Base-by-base conservation (phyloP, 345 rosid species). In the Eucalyptus erythrocorys region DNA sequence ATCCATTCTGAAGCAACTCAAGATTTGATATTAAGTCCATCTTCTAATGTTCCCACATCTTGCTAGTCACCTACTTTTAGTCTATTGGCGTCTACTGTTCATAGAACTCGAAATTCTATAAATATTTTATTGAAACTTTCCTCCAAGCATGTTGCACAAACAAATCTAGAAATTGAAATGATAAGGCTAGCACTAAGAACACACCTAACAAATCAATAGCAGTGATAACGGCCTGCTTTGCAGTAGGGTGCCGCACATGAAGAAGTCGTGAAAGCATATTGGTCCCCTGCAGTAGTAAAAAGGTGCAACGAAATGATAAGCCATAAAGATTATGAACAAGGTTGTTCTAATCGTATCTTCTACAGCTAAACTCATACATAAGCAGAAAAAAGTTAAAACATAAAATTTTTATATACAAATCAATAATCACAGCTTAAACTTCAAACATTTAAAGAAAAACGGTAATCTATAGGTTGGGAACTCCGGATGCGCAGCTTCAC, bases 221-320 rank as follows among this genome's bases (percentile, higher is more conserved):
- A 89, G 98, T 96, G 87, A 97, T 97, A 88, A 97, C 99, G 87
- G 99, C 99, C 92, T 96, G 98, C 92, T 96, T 97, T 91, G 99
- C 98, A 87, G 97, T 94, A 88, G 95, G 98, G 86, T 95, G 94
- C 59, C 96, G 95, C 88, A 97, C 99, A 92, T 97, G 97, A 93
- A 97, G 99, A 94, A 97, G 99, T 89, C 97, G 92, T 80, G 99
- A 96, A 91, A 96, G 98, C 99, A 97, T 96, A 92, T 97, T 97
- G 48, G 99, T 97, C 68, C 99, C 99, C 99, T 97, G 96, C 57
- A 89, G 89, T 87, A 88, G 80, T 90, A 59, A 91, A 89, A 76
- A 85, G 21, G 57, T 87, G 81, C 45, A 32, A 88, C 71, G 48
- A 59, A 84, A 87, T 3, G 85, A 57, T 64, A 22, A 85, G 76